Evolutionary conservation across 2,329 filamentous ascomycete genomes (phyloP).

Genomic region (Clonostachys solani): DNA sequence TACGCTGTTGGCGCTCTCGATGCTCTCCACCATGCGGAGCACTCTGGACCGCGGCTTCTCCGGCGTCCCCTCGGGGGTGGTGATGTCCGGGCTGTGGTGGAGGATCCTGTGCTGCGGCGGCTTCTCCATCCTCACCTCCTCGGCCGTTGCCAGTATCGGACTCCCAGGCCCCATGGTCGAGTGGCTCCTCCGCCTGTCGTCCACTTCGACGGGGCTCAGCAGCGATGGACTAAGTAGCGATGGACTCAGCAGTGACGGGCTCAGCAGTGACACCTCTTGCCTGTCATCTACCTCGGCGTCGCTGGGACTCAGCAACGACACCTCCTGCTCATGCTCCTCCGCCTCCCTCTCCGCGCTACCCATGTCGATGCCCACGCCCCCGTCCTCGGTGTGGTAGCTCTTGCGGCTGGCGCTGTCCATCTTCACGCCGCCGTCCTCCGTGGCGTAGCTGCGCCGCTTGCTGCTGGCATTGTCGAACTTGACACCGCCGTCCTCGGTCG

Average conservation of each 20-base stretch:
- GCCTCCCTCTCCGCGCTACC: background rate
- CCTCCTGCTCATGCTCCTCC: background rate
- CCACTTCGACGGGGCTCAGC: constrained; percentile 5
- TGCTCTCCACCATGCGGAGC: constrained; percentile 49
- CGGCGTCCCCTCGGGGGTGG: background rate
- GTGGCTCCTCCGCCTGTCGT: constrained; percentile 6
- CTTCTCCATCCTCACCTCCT: constrained; percentile 35
- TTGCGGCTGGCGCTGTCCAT: too few species aligned
- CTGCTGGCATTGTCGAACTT: too few species aligned
- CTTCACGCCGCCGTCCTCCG: too few species aligned
- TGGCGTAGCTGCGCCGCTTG: too few species aligned
- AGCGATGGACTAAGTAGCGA: background rate
- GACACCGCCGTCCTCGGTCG: too few species aligned
- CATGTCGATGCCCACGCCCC: too few species aligned
- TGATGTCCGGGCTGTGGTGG: too few species aligned
- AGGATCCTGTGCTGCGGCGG: background rate
- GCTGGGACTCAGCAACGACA: too few species aligned
- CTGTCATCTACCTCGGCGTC: too few species aligned
- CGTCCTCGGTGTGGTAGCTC: too few species aligned
- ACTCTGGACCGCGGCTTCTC: constrained; percentile 37
- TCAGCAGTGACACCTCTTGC: too few species aligned
- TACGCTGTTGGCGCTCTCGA: constrained; percentile 38
- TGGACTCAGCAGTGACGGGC: too few species aligned
- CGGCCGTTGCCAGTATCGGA: constrained; percentile 33
- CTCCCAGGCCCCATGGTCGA: constrained; percentile 19